Percentiles rank a stretch among this genome's conserved stretches.
Evolutionary conservation across 345 rosid species (phyloP).

Genomic region (Raphanus raphanistrum): DNA sequence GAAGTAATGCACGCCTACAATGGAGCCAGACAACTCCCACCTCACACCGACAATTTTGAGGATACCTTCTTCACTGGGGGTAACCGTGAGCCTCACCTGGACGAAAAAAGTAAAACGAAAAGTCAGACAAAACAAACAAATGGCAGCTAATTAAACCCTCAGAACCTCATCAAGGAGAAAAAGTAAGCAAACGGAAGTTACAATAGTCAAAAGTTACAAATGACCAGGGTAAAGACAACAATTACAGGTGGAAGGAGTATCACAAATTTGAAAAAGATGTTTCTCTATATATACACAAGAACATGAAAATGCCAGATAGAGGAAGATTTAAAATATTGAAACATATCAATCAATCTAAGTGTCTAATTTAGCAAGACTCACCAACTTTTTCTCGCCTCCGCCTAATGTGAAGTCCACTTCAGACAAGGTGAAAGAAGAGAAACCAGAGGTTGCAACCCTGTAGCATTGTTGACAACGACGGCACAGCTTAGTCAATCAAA

Average conservation of each 20-base stretch:
- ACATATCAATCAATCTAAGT: slow-evolving; percentile 27
- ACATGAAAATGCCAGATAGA: neutral
- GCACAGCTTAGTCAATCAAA: slow-evolving; percentile 24
- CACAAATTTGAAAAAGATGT: slow-evolving; percentile 6
- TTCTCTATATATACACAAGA: slow-evolving; percentile 16
- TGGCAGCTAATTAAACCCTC: slow-evolving; percentile 6
- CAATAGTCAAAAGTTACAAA: slow-evolving; percentile 14
- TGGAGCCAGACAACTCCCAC: slow-evolving; percentile 88
- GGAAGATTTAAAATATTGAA: neutral
- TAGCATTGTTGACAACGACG: slow-evolving; percentile 27
- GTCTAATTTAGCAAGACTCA: slow-evolving; percentile 43
- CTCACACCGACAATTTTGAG: slow-evolving; percentile 85
- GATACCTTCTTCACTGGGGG: slow-evolving; percentile 79
- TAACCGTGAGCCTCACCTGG: slow-evolving; percentile 85
- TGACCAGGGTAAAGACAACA: slow-evolving; percentile 13
- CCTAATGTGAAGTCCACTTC: slow-evolving; percentile 63
- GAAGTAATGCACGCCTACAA: slow-evolving; percentile 69
- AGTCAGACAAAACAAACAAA: slow-evolving; percentile 17
- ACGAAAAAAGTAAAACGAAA: neutral
- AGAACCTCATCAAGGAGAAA: slow-evolving; percentile 9
- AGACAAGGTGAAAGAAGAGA: slow-evolving; percentile 61
- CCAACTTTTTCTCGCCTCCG: slow-evolving; percentile 67
- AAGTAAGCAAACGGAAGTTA: neutral
- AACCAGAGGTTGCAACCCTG: slow-evolving; percentile 56
- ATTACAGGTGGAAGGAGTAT: slow-evolving; percentile 11